A percentile compares a stretch with the other conserved stretches of the same genome.
Conservation (phyloP, 2,329 filamentous ascomycete genomes). For the Cladophialophora exuberans region DNA sequence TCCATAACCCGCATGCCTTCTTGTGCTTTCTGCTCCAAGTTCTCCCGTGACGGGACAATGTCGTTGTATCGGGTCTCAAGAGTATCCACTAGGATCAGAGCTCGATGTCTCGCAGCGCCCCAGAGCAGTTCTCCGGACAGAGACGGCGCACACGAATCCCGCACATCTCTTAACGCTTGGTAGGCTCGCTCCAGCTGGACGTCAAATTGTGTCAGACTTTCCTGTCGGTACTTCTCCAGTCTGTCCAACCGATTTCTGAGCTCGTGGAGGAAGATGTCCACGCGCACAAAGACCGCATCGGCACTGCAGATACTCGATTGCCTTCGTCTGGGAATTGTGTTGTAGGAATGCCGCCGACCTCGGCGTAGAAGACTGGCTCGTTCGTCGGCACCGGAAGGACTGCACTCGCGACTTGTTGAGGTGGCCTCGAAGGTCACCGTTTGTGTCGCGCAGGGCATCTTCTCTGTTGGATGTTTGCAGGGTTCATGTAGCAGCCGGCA, state of each 20-base stretch:
- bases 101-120: conserved; percentile 79
- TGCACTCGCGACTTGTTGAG: conserved; percentile 19
- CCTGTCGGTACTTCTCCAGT: conserved; percentile 83
- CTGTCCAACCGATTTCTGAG: conserved; percentile 84
- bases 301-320: conserved; percentile 50
- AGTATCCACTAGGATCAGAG: conserved; percentile 90
- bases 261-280: conserved; percentile 67
- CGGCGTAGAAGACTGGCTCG: conserved; percentile 32
- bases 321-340: conserved; percentile 41
- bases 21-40: conserved; percentile 87
- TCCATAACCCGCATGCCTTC: conserved; percentile 87
- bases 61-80: conserved; percentile 87
- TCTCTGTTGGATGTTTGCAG: neutral
- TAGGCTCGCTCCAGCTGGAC: conserved; percentile 83
- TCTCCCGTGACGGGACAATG: conserved; percentile 79
- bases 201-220: conserved; percentile 79
- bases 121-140: conserved; percentile 83
- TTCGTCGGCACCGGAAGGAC: conserved; percentile 20
- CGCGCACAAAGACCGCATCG: conserved; percentile 50
- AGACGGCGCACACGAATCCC: conserved; percentile 77
- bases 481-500: conserved; percentile 22
- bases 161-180: conserved; percentile 80
- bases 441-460: conserved; percentile 27
- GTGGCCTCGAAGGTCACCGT: conserved; percentile 23
- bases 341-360: conserved; percentile 50